phyloP scores from a whole-genome alignment of 2,329 filamentous ascomycete genomes.

The Cladobotryum protrusum region DNA sequence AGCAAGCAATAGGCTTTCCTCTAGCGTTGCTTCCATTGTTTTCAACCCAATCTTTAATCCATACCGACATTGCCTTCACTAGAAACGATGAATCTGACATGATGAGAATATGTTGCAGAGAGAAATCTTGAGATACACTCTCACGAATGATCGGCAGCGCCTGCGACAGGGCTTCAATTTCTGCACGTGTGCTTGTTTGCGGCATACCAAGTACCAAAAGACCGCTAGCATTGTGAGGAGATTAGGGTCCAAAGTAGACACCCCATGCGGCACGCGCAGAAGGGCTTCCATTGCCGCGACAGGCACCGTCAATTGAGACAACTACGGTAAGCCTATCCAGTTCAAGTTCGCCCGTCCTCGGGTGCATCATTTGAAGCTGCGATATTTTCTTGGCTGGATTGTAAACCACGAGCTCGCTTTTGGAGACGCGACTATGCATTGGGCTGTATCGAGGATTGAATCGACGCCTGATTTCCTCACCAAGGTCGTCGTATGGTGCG shows the following conservation, averaged over 20 bases:
- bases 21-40: not conserved
- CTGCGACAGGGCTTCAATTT: not conserved
- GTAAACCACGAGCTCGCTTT: not conserved
- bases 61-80: not conserved
- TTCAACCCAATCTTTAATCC: not conserved
- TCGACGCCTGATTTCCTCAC: not conserved
- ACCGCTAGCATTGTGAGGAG: conserved; percentile 15
- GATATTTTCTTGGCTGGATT: not conserved
- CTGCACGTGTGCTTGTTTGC: not conserved
- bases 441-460: not conserved
- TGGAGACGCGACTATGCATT: not conserved
- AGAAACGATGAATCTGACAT: conserved; percentile 1
- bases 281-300: conserved; percentile 16
- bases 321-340: conserved; percentile 10
- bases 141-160: not conserved
- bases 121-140: not conserved
- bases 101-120: not conserved
- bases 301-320: conserved; percentile 20
- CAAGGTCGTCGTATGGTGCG: no score
- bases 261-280: conserved; percentile 18
- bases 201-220: not conserved
- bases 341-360: not conserved
- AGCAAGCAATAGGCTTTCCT: not conserved
- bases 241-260: conserved; percentile 21
- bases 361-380: not conserved